Conservation (phyloP, 441 rosid genomes). For the Aleurites moluccanus region DNA sequence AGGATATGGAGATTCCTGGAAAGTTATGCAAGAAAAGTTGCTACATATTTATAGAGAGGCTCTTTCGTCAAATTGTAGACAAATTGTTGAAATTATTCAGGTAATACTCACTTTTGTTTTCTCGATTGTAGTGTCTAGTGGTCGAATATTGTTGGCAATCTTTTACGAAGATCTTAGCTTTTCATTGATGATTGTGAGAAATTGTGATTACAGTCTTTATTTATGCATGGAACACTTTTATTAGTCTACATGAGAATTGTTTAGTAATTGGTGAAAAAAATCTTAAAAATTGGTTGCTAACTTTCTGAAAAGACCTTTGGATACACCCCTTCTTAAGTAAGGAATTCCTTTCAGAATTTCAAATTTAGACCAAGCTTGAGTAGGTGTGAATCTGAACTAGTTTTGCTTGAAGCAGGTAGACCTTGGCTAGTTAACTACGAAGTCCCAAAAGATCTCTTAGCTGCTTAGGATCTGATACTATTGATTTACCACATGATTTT, state of each 20-base stretch:
- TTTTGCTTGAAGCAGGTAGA: background rate
- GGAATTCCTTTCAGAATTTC: background rate
- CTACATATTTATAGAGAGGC: slow-evolving; percentile 68
- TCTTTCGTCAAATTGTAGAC: slow-evolving; percentile 63
- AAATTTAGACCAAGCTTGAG: slow-evolving; percentile 13
- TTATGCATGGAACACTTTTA: background rate
- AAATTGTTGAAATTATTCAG: slow-evolving; percentile 77
- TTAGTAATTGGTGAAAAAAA: slow-evolving; percentile 17
- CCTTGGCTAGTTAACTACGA: background rate
- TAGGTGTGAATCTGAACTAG: background rate
- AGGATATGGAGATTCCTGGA: slow-evolving; percentile 63
- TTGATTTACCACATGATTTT: background rate
- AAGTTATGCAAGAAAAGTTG: slow-evolving; percentile 57
- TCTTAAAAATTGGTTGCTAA: slow-evolving; percentile 1
- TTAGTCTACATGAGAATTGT: slow-evolving; percentile 13
- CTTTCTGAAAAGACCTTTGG: background rate
- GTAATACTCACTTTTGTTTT: slow-evolving; percentile 37
- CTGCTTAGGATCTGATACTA: slow-evolving; percentile 6
- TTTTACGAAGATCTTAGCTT: background rate
- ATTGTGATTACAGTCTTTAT: background rate
- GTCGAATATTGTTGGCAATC: background rate
- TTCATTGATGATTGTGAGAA: background rate
- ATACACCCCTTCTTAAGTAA: background rate
- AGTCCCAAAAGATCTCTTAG: background rate
- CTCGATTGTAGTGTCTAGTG: background rate